Conservation (phyloP, 2,329 filamentous ascomycete genomes). For the Hypoxylon sp. region DNA sequence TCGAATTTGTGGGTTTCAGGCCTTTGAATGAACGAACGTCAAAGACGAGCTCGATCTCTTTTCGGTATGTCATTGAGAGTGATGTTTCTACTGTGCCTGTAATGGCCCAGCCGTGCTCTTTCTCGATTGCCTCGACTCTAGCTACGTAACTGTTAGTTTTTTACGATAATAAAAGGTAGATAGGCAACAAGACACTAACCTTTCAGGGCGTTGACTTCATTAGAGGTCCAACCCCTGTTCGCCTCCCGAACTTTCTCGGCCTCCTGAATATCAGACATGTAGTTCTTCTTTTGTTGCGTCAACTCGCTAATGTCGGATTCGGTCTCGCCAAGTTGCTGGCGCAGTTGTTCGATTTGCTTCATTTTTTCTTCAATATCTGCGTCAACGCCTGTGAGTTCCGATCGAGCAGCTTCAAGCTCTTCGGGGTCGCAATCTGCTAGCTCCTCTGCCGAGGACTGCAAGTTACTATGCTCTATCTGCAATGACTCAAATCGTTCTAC, state of each 20-base stretch:
- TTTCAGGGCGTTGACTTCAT: constrained; percentile 85
- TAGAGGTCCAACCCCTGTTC: constrained; percentile 88
- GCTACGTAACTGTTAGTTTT: constrained; percentile 65
- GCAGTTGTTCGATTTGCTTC: constrained; percentile 75
- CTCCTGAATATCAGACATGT: constrained; percentile 80
- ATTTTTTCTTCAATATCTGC: constrained; percentile 79
- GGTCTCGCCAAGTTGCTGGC: constrained; percentile 76
- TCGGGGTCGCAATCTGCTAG: constrained; percentile 85
- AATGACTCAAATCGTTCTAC: constrained; percentile 73
- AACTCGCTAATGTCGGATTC: constrained; percentile 75
- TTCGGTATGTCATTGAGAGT: constrained; percentile 81
- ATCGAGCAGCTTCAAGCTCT: constrained; percentile 81
- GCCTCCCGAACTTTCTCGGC: constrained; percentile 89
- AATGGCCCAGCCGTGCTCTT: constrained; percentile 79
- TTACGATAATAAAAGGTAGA: neutral
- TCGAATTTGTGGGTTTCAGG: constrained; percentile 61
- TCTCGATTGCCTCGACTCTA: constrained; percentile 76
- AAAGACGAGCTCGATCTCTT: constrained; percentile 81
- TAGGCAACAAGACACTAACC: constrained; percentile 63
- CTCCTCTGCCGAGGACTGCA: constrained; percentile 81
- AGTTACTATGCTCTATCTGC: constrained; percentile 73
- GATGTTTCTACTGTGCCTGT: constrained; percentile 73
- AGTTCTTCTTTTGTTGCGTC: constrained; percentile 77
- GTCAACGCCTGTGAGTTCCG: constrained; percentile 75
- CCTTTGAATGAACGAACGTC: constrained; percentile 74